Base-by-base conservation (phyloP, 176 grass and related monocot genomes). In the Cenchrus americanus region DNA sequence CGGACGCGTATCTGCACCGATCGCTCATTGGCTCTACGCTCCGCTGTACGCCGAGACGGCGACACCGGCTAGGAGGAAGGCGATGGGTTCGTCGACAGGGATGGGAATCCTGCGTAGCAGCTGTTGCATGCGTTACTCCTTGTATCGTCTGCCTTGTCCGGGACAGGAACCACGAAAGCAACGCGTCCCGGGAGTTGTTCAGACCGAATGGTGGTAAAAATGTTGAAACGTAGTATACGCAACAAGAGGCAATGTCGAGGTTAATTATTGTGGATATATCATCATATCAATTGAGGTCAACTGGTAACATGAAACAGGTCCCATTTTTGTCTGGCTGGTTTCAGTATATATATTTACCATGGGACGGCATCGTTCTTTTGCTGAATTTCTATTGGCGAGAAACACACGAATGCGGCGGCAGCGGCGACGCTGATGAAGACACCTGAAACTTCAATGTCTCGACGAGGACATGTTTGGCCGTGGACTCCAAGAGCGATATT, bases 361-460 rank as follows among this genome's bases (percentile, higher is more conserved):
- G 2, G 34, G 34, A 4, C 34, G 34, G 43, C 43, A 8, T 44
- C 9, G 43, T 44, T 44, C 0, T 8, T 44, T 69, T 17, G 49
- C 5, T 43, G 27, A n/a, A 24, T 37, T 37, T 37, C 34, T 37
- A 37, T 37, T 37, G 58, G 18, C 21, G 15, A 27, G 1, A 50
- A 41, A 26, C 41, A 71, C 18, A 7, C 12, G 19, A 19, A 17
- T 50, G 46, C 1, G 34, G 54, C 43, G 69, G 54, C 42, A n/a
- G n/a, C n/a, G 69, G 44, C 3, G 21, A 27, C 7, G 51, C 54
- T 47, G 46, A 64, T 40, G 77, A 76, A 41, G 46, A 76, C 48
- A 37, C 2, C 83, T 86, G 88, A 77, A 66, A 89, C 46, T 49
- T 77, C 83, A 26, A 71, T 77, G 55, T 41, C 54, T 44, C 22